phyloP scores from a whole-genome alignment of 169 alveolate species.

The Cryptosporidium viatorum region DNA sequence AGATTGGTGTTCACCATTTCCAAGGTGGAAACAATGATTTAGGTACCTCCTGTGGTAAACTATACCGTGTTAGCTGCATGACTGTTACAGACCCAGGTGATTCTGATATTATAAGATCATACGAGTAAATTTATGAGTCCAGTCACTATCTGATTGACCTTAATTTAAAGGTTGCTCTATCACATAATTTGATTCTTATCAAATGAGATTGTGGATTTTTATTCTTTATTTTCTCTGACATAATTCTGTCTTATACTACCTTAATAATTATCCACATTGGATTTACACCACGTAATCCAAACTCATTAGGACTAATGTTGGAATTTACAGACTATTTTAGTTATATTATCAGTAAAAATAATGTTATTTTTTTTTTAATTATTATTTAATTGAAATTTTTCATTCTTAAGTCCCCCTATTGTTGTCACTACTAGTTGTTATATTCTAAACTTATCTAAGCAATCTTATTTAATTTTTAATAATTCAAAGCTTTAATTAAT shows the following conservation, averaged over 20 bases:
- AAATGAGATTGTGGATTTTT: not conserved
- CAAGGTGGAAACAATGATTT: slow-evolving; percentile 94
- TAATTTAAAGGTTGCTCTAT: not conserved
- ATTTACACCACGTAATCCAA: not conserved
- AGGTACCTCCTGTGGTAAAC: slow-evolving; percentile 97
- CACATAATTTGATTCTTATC: not conserved
- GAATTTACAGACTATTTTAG: not conserved
- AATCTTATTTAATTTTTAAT: not conserved
- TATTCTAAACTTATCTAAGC: not conserved
- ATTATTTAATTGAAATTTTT: not conserved
- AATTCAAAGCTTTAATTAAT: slow-evolving; percentile 42
- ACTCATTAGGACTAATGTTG: not conserved
- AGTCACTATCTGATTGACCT: not conserved
- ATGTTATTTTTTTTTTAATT: not conserved
- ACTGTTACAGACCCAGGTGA: slow-evolving; percentile 97
- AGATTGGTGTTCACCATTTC: slow-evolving; percentile 94
- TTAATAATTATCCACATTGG: not conserved
- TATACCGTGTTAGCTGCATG: slow-evolving; percentile 95
- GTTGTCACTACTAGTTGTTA: not conserved
- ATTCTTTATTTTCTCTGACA: not conserved
- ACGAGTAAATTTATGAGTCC: slow-evolving; percentile 79
- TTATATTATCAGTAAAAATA: not conserved
- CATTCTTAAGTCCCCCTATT: not conserved
- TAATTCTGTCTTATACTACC: not conserved
- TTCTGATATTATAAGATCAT: slow-evolving; percentile 94